Base-by-base conservation (phyloP, 2,329 filamentous ascomycete species). In the Ascochyta pisi region DNA sequence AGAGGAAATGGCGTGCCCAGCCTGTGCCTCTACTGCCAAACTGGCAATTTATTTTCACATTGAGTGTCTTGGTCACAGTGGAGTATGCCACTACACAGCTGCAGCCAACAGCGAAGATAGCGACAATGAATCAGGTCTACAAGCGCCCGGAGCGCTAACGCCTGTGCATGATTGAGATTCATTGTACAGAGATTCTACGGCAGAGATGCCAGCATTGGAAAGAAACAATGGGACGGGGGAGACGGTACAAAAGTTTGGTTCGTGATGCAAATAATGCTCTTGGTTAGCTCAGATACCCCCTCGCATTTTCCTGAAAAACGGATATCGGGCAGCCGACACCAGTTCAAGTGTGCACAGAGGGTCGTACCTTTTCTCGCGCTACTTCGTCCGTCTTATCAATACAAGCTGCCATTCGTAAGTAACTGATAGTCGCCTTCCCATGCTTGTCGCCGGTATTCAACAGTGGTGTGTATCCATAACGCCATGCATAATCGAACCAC, bases 401-500 rank as follows among this genome's bases (percentile, higher is more conserved):
- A 49, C 40, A 49, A 33, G 3, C 33, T 27, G 27, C 40, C 16
- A 6, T 40, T 40, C n/a, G 34, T 31, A 42, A 19, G 41, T 40
- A 51, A 33, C n/a, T 23, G 19, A 43, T 26, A 48, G 22, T 40
- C 19, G 53, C 46, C 40, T 24, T 40, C 29, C 46, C 26, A 44
- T 42, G 29, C 31, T 50, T 41, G 43, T 51, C 47, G 47, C 48
- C 47, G 22, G 6, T 52, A 53, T 45, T 43, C 44, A 52, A 53
- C 43, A 57, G 34, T 51, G 47, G 33, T 52, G 53, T 51, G 48
- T 53, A 47, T 54, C 63, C 60, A 65, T 55, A 69, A 69, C 65
- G 65, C 65, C 65, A 62, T 62, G 65, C 60, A 60, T 64, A 53
- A 66, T 63, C 41, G 52, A 63, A 47, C 59, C 47, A 64, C 59